Conservation (phyloP, 495 filamentous ascomycete species). For the Diplogelasinospora grovesii region DNA sequence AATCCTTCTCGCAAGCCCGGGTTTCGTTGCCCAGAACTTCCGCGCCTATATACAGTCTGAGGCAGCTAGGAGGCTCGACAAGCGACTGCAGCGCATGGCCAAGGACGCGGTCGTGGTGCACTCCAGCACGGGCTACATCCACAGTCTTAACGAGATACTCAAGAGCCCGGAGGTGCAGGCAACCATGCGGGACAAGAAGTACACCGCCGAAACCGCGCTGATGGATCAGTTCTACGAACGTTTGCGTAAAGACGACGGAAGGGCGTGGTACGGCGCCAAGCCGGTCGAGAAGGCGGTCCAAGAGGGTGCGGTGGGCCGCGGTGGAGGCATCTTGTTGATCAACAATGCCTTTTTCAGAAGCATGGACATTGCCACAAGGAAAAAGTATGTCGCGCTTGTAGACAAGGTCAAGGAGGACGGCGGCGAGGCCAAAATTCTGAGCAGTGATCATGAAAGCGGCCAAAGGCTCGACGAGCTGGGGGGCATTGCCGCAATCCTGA, state of each 20-base stretch:
- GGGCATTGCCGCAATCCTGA: conserved; percentile 82
- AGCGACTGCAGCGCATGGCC: conserved; percentile 49
- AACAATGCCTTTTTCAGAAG: conserved; percentile 80
- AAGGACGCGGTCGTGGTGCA: conserved; percentile 71
- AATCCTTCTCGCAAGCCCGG: conserved; percentile 82
- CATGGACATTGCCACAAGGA: conserved; percentile 71
- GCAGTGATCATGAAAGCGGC: conserved; percentile 92
- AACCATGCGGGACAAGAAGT: conserved; percentile 76
- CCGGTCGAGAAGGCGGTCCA: conserved; percentile 83
- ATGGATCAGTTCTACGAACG: conserved; percentile 82
- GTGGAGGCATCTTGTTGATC: conserved; percentile 77
- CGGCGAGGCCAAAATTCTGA: conserved; percentile 80
- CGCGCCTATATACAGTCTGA: conserved; percentile 69
- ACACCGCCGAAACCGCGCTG: conserved; percentile 71
- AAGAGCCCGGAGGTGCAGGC: conserved; percentile 68
- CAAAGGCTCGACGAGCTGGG: conserved; percentile 77
- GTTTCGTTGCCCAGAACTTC: conserved; percentile 77
- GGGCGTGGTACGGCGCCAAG: conserved; percentile 83
- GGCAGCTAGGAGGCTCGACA: conserved; percentile 61
- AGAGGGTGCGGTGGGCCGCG: conserved; percentile 81
- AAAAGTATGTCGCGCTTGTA: conserved; percentile 76
- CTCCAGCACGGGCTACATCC: conserved; percentile 74
- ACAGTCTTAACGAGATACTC: conserved; percentile 80
- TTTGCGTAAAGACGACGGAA: conserved; percentile 76
- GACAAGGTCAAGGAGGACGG: conserved; percentile 87